Conservation (phyloP, 1,284 basidiomycete genomes). For the Austroboletus rostrupii region DNA sequence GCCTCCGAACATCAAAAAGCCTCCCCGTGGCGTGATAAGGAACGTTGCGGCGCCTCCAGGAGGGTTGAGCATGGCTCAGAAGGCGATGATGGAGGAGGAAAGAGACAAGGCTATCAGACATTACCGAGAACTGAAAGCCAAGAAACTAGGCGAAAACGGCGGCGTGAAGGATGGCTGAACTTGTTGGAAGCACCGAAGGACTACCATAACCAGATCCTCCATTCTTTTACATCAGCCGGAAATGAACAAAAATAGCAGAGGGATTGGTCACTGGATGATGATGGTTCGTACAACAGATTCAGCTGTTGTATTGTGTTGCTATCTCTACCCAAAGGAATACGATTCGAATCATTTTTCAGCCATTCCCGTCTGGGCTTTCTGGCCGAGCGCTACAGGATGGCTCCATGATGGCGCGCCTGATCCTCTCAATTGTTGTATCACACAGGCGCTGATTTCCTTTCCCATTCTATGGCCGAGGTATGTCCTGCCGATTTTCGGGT, state of each 20-base stretch:
- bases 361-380: background rate
- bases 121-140: conserved; percentile 67
- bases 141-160: conserved; percentile 20
- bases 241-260: background rate
- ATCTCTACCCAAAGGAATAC: conserved; percentile 6
- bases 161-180: conserved; percentile 9
- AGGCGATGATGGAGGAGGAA: conserved; percentile 70
- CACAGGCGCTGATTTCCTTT: conserved; percentile 6
- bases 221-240: conserved; percentile 1
- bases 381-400: background rate
- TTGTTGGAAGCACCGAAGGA: conserved; percentile 3
- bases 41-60: conserved; percentile 32
- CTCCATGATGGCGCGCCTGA: background rate
- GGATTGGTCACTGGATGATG: background rate
- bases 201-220: conserved; percentile 8
- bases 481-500: conserved; percentile 10
- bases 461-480: conserved; percentile 19
- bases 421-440: conserved; percentile 3
- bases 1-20: conserved; percentile 49
- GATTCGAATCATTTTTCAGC: background rate
- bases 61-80: conserved; percentile 70
- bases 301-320: conserved; percentile 4
- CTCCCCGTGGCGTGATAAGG: conserved; percentile 38
- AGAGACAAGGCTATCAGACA: conserved; percentile 60
- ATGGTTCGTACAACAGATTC: conserved; percentile 1